Evolutionary conservation across 306 rosid species (phyloP), one percentile per base, ranked within the genome.

Genomic region (Quercus agrifolia): DNA sequence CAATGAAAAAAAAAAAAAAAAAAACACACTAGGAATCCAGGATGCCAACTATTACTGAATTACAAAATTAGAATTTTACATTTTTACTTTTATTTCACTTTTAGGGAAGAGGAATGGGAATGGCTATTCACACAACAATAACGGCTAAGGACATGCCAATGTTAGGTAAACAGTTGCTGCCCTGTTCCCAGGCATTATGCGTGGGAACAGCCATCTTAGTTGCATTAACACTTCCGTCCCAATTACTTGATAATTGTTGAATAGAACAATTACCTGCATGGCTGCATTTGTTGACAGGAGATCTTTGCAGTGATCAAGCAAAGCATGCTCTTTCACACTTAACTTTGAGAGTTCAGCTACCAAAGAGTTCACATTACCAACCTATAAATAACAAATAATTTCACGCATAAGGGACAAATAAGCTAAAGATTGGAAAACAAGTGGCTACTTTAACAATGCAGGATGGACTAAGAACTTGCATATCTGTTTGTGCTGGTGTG

Each of bases 281-380:
- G 92, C 80, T 78, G 91, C 85, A 71, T 89, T 83, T 74, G 85
- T 79, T 54, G 99, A 95, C 84, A 92, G 79, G 20, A 92, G 83
- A 68, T 89, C 83, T 67, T 79, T 88, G 93, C 97, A 88, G 76
- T 93, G 91, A 41, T 90, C 85, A 79, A 95, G 99, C 89, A 93
- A 76, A 80, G 81, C 87, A 55, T 82, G 92, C 91, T 95, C 99
- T 86, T 89, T 86, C 18, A 89, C 86, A 75, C 82, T 91, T 66
- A 88, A 73, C 75, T 85, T 90, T 59, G 92, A 79, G 83, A 86
- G 87, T 84, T 95, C 97, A 33, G 74, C 79, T 71, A 86, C 94
- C 83, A 85, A 77, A 2, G 93, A 85, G 81, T 89, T 91, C 74
- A 88, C 85, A 62, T 90, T 86, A 25, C 85, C 97, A 77, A 88